Evolutionary conservation across 805 yeast genomes (phyloP), one percentile per base, ranked within the genome.

Genomic region (Yueomyces sinensis): DNA sequence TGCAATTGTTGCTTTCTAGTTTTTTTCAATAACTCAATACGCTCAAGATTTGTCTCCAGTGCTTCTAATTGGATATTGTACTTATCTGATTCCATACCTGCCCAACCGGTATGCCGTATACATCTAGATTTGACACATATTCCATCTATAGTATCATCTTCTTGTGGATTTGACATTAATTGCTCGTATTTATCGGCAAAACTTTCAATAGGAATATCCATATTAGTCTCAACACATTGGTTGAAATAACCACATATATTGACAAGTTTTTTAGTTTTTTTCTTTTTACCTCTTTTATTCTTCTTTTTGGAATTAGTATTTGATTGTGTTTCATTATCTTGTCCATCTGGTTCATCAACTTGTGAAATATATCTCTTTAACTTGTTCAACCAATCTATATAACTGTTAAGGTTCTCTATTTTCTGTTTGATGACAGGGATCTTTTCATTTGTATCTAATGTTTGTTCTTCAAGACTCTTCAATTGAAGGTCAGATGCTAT

Each of bases 331-430:
- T 31, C 32, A 3, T 27, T 20, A 4, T 14, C 24, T 3, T 27
- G 24, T n/a, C n/a, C n/a, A n/a, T n/a, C n/a, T n/a, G n/a, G n/a
- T n/a, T n/a, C n/a, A n/a, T n/a, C n/a, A n/a, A n/a, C n/a, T 5
- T 31, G 35, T 15, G 32, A 35, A 3, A 17, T 24, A 9, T 27
- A 39, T 15, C 27, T 35, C 9, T 48, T 54, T 5, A 52, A 41
- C 3, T 40, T 35, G 9, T 43, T 44, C 14, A 55, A 32, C 59
- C 59, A 44, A 3, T 65, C 62, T 33, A 66, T 32, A 34, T 52
- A 54, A 4, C 29, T 35, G 13, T 43, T 42, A 11, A 55, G 35
- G 9, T 22, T 13, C 11, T 35, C 39, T 7, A 46, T 30, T 18
- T 35, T 35, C 3, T 39, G 19, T 19, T 41, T 39, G 3, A 45